Conservation (phyloP, 202 grass and related monocot species). For the Carex sylvatica region DNA sequence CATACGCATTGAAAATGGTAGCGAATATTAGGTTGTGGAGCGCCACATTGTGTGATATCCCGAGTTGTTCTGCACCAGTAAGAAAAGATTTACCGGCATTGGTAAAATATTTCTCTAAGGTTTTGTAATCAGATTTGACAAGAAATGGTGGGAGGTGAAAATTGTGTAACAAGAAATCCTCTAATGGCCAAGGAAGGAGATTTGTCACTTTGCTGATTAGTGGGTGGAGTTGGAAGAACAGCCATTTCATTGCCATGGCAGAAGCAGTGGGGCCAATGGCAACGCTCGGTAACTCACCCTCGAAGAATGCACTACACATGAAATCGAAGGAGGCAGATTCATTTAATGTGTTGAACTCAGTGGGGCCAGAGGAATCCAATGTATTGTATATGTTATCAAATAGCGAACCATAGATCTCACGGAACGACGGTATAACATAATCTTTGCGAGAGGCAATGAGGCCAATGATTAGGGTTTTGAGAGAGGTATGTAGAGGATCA, state of each 20-base stretch:
- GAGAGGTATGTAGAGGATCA: slow-evolving; percentile 55
- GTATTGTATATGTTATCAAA: slow-evolving; percentile 49
- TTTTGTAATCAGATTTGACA: slow-evolving; percentile 57
- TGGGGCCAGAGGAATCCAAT: slow-evolving; percentile 31
- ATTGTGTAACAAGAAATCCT: slow-evolving; percentile 77
- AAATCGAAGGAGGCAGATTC: slow-evolving; percentile 62
- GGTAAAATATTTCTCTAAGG: slow-evolving; percentile 53
- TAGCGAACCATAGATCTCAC: slow-evolving; percentile 47
- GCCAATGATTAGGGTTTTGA: slow-evolving; percentile 62
- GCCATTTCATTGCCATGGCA: slow-evolving; percentile 59
- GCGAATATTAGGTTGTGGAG: slow-evolving; percentile 84
- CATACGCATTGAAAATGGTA: slow-evolving; percentile 81
- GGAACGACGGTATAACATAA: slow-evolving; percentile 53
- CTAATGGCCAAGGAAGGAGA: slow-evolving; percentile 53
- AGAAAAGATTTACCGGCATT: slow-evolving; percentile 29
- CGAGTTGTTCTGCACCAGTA: slow-evolving; percentile 44
- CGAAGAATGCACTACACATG: slow-evolving; percentile 65
- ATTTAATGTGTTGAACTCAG: slow-evolving; percentile 63
- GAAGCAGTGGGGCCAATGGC: slow-evolving; percentile 35
- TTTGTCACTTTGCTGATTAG: slow-evolving; percentile 45
- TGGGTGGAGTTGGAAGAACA: slow-evolving; percentile 59
- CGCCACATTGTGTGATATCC: slow-evolving; percentile 53
- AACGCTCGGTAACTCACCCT: slow-evolving; percentile 33
- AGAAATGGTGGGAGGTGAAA: slow-evolving; percentile 56
- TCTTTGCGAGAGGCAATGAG: slow-evolving; percentile 58